Evolutionary conservation across 305 asterid genomes (phyloP), one percentile per base, ranked within the genome.

Genomic region (Rubia peregrina): DNA sequence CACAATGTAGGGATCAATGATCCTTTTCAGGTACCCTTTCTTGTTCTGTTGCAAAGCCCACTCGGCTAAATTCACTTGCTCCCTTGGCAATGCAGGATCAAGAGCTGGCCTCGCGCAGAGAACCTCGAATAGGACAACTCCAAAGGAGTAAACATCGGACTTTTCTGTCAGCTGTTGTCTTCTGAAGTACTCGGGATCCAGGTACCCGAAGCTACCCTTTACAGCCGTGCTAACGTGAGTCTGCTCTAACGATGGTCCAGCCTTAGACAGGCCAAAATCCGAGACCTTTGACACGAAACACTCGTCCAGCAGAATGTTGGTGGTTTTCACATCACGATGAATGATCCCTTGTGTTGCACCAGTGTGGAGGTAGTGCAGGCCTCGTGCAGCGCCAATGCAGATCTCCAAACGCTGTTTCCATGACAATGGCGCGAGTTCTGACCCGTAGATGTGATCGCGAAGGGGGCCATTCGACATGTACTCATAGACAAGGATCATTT

Each of bases 221-320:
- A 93, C 98, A 0, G 96, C 97, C 0, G 97, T 93, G 84, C 98
- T 93, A 3, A 91, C 98, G 8, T 89, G 97, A 0, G 98, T 89
- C 71, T 91, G 96, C 19, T 93, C 98, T 40, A 89, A 48, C 0
- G 93, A 84, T 1, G 96, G 98, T 14, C 95, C 98, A 0, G 84
- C 81, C 74, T 91, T 89, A 1, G 98, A 94, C 86, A 91, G 68
- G 14, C 97, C 98, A 16, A 94, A 94, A 67, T 94, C 98, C 3
- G 98, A 86, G 2, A 94, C 96, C 71, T 93, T 93, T 0, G 98
- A 84, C 0, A 84, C 80, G 3, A 88, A 85, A 63, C 74, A 82
- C 51, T 91, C 97, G 49, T 91, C 98, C 3, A 93, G 79, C 44
- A 93, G 95, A 53, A 89, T 87, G 78, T 93, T 91, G 6, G 96